Conservation (phyloP, 2,329 filamentous ascomycete species). For the Pseudogymnoascus sp. region DNA sequence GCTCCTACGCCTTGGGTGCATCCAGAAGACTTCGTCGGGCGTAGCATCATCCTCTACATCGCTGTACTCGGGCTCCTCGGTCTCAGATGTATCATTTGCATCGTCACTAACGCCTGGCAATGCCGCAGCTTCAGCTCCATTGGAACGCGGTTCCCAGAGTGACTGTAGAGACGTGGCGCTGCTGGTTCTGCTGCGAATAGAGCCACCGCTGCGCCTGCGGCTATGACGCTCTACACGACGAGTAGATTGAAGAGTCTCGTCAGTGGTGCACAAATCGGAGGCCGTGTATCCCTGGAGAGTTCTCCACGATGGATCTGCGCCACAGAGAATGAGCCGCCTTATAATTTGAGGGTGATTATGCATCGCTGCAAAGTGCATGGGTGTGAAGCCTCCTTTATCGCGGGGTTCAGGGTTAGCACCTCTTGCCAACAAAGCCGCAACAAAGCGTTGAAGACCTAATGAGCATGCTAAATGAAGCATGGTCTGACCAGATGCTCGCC, state of each 20-base stretch:
- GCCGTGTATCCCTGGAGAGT: slow-evolving; percentile 63
- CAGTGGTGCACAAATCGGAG: slow-evolving; percentile 60
- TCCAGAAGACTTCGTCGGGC: slow-evolving; percentile 27
- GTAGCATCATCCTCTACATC: slow-evolving; percentile 24
- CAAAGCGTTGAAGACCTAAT: slow-evolving; percentile 65
- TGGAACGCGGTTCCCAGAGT: slow-evolving; percentile 52
- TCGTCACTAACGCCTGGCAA: slow-evolving; percentile 34
- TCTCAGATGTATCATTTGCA: slow-evolving; percentile 34
- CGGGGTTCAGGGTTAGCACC: slow-evolving; percentile 68
- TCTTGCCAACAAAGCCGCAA: slow-evolving; percentile 65
- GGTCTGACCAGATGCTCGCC: slow-evolving; percentile 60
- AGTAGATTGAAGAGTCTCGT: slow-evolving; percentile 55
- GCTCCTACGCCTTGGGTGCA: slow-evolving; percentile 26
- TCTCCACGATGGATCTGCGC: slow-evolving; percentile 62
- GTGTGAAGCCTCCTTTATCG: slow-evolving; percentile 73
- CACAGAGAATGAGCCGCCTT: slow-evolving; percentile 61
- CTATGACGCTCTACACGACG: slow-evolving; percentile 52
- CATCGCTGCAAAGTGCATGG: slow-evolving; percentile 73
- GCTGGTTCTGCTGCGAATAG: slow-evolving; percentile 50
- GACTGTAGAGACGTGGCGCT: slow-evolving; percentile 61
- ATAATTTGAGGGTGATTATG: slow-evolving; percentile 70
- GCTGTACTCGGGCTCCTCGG: slow-evolving; percentile 22
- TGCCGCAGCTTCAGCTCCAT: slow-evolving; percentile 29
- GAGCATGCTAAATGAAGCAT: slow-evolving; percentile 74
- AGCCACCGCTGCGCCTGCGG: slow-evolving; percentile 57